phyloP scores from a whole-genome alignment of 1,284 basidiomycete species.

The Hemileia vastatrix region DNA sequence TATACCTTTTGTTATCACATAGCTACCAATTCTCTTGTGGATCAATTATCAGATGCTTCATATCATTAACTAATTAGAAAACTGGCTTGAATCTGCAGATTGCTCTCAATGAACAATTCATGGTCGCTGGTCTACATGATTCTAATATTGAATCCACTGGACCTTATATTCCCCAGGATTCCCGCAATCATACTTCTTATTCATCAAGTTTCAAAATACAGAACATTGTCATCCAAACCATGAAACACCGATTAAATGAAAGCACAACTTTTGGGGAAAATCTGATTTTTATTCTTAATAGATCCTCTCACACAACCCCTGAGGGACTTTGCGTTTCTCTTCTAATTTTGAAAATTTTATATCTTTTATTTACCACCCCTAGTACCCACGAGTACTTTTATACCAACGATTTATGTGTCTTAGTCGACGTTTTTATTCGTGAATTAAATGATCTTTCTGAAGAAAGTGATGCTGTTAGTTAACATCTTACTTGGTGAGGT shows the following conservation, averaged over 20 bases:
- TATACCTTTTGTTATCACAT: constrained; percentile 20
- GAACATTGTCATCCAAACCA: constrained; percentile 72
- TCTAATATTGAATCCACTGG: constrained; percentile 75
- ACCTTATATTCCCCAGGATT: constrained; percentile 68
- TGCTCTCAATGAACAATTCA: constrained; percentile 95
- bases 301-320: constrained; percentile 61
- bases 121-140: constrained; percentile 58
- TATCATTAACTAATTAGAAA: constrained; percentile 6
- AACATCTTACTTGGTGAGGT: not conserved
- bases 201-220: too few relatives aligned
- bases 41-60: too few relatives aligned
- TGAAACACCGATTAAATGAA: constrained; percentile 69
- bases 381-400: constrained; percentile 95
- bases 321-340: constrained; percentile 93
- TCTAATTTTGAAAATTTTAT: constrained; percentile 86
- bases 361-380: constrained; percentile 84
- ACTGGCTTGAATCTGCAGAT: constrained; percentile 7
- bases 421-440: constrained; percentile 91
- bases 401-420: constrained; percentile 89
- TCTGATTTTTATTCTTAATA: constrained; percentile 97
- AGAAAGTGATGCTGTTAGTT: constrained; percentile 75
- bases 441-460: constrained; percentile 85
- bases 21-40: constrained; percentile 33
- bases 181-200: not conserved
- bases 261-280: constrained; percentile 96